A percentile compares a stretch with the other conserved stretches of the same genome.
phyloP scores from a whole-genome alignment of 2,329 filamentous ascomycete species.

The Sporothrix luriei region DNA sequence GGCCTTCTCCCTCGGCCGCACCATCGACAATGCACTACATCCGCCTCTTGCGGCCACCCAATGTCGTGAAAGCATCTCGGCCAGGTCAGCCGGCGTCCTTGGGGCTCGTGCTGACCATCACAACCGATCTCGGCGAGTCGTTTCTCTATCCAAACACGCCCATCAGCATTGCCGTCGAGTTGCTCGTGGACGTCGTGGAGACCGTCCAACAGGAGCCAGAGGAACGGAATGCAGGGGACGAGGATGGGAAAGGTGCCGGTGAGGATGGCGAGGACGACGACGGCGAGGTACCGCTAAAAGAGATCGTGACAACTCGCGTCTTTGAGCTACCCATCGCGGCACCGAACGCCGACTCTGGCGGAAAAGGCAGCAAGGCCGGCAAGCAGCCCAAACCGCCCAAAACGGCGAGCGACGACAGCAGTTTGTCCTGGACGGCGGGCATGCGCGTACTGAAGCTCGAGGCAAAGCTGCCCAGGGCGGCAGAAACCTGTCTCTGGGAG shows the following conservation, averaged over 20 bases:
- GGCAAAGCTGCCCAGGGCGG: slow-evolving; percentile 37
- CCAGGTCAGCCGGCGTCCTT: slow-evolving; percentile 38
- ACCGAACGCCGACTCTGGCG: background rate
- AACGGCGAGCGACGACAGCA: background rate
- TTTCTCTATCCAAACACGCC: slow-evolving; percentile 53
- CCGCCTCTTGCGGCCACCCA: slow-evolving; percentile 54
- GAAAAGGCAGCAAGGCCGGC: background rate
- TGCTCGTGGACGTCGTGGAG: slow-evolving; percentile 34
- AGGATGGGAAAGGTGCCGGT: background rate
- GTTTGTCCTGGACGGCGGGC: slow-evolving; percentile 41
- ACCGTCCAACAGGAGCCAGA: background rate
- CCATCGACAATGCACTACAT: slow-evolving; percentile 58
- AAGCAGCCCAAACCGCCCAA: slow-evolving; percentile 15
- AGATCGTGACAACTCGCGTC: background rate
- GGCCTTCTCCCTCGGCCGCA: no score
- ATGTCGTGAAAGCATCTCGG: slow-evolving; percentile 40
- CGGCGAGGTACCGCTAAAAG: background rate
- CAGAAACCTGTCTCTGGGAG: slow-evolving; percentile 10
- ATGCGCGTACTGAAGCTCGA: slow-evolving; percentile 46
- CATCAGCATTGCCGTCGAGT: slow-evolving; percentile 47
- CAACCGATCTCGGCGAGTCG: slow-evolving; percentile 60
- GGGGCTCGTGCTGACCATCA: slow-evolving; percentile 56
- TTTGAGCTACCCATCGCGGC: slow-evolving; percentile 16
- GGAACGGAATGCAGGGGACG: background rate
- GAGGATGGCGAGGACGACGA: background rate